These are phyloP conservation scores for Sechiopsis laciniata DNA, from an alignment of 306 rosid genomes.

Conservation along the genomic window DNA sequence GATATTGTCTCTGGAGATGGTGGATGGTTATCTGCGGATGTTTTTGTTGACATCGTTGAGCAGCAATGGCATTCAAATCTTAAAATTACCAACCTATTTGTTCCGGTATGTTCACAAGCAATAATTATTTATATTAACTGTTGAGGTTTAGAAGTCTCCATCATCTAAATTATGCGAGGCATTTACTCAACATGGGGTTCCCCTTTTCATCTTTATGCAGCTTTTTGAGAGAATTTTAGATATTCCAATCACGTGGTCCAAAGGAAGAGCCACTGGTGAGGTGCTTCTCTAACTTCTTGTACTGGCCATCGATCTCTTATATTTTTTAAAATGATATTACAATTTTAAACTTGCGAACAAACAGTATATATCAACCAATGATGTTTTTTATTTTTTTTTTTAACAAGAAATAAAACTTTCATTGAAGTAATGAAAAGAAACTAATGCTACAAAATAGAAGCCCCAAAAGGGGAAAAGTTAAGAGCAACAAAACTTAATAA, in stretches of 20 bases:
- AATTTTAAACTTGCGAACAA: background rate
- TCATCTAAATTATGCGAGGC: background rate
- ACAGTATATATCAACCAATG: background rate
- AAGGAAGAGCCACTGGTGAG: slow-evolving; percentile 92
- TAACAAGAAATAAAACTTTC: background rate
- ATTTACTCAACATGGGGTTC: slow-evolving; percentile 28
- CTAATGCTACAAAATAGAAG: background rate
- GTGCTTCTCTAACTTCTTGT: slow-evolving; percentile 56
- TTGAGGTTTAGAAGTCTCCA: background rate
- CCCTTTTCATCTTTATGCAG: slow-evolving; percentile 44
- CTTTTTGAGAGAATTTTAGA: slow-evolving; percentile 85
- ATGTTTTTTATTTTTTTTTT: background rate
- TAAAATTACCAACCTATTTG: slow-evolving; percentile 65
- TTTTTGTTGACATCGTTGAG: slow-evolving; percentile 69
- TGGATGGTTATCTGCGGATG: slow-evolving; percentile 83
- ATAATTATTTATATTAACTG: background rate
- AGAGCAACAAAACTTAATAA: background rate
- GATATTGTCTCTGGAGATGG: slow-evolving; percentile 62
- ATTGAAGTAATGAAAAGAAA: background rate
- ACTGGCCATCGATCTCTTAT: background rate
- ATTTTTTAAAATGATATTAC: background rate
- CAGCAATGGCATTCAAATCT: slow-evolving; percentile 87
- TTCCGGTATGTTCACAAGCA: slow-evolving; percentile 61
- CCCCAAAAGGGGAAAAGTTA: background rate
- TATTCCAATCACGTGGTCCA: slow-evolving; percentile 80